Evolutionary conservation across 108 stramenopile genomes (phyloP).

Genomic region (Licmophora abbreviata): DNA sequence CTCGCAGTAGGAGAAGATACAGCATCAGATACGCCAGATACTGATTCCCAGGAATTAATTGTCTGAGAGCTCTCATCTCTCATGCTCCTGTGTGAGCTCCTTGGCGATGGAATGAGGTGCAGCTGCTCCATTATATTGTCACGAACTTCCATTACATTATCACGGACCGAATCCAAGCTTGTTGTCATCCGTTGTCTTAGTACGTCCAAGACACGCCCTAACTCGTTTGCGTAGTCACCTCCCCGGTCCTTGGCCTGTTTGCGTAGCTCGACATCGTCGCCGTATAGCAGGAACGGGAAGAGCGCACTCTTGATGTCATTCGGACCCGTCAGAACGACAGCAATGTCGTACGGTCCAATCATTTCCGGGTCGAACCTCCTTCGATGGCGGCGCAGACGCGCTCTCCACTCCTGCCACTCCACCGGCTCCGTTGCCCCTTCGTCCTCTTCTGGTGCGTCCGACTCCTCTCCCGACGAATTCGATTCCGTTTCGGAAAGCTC

Average conservation of each 20-base stretch:
- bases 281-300: slow-evolving; percentile 37
- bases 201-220: neutral
- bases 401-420: slow-evolving; percentile 2
- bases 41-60: neutral
- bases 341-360: slow-evolving; percentile 42
- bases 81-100: neutral
- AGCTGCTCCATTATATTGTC: neutral
- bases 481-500: too few species aligned
- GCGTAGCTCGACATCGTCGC: slow-evolving; percentile 2
- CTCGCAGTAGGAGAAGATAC: too few species aligned
- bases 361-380: slow-evolving; percentile 21
- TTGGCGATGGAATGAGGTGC: neutral
- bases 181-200: neutral
- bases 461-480: slow-evolving; percentile 5
- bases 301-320: slow-evolving; percentile 63
- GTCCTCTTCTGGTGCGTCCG: slow-evolving; percentile 6
- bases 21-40: too few species aligned
- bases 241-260: neutral
- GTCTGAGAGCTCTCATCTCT: neutral
- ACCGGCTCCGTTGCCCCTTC: neutral
- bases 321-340: slow-evolving; percentile 52
- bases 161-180: neutral
- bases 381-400: slow-evolving; percentile 7
- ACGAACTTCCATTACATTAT: neutral
- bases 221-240: slow-evolving; percentile 2